These are phyloP conservation scores for Citeromyces matritensis DNA, from an alignment of 805 yeast genomes.

Conservation along the genomic window DNA sequence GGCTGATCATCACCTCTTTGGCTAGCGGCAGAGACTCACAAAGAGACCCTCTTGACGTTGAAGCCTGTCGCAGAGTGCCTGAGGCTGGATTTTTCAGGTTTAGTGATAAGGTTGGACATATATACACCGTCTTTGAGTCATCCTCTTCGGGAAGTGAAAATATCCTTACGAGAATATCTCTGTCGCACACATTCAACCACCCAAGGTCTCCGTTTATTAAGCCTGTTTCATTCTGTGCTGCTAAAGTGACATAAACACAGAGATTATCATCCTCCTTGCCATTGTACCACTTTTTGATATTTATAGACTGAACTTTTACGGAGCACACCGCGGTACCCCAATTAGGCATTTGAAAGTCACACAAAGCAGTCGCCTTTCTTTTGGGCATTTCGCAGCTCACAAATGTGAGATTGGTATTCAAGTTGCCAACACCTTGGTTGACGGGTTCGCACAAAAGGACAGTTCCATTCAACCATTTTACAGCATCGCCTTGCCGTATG, in stretches of 20 bases:
- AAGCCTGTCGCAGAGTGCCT: constrained; percentile 7
- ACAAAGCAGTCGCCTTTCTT: too few relatives aligned
- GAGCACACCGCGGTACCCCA: constrained; percentile 1
- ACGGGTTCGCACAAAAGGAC: constrained; percentile 59
- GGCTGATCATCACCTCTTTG: constrained; percentile 44
- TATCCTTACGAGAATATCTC: constrained; percentile 14
- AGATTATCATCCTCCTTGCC: constrained; percentile 2
- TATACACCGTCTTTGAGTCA: constrained; percentile 21
- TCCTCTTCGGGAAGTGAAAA: constrained; percentile 46
- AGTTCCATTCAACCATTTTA: constrained; percentile 28
- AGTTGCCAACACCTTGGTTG: constrained; percentile 43
- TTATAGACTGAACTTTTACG: background rate
- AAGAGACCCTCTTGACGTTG: constrained; percentile 5
- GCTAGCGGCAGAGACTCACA: constrained; percentile 28
- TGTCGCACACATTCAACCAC: constrained; percentile 10
- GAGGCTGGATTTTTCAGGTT: constrained; percentile 25
- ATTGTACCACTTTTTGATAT: constrained; percentile 1
- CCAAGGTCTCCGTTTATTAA: constrained; percentile 51
- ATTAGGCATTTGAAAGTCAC: constrained; percentile 2
- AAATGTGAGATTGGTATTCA: constrained; percentile 36
- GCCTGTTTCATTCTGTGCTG: background rate
- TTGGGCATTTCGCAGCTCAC: constrained; percentile 15
- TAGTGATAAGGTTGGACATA: constrained; percentile 48
- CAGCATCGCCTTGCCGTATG: constrained; percentile 23
- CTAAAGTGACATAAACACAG: background rate